Evolutionary conservation across 331 rosid genomes (phyloP).

Genomic region (Quercus tomentella): DNA sequence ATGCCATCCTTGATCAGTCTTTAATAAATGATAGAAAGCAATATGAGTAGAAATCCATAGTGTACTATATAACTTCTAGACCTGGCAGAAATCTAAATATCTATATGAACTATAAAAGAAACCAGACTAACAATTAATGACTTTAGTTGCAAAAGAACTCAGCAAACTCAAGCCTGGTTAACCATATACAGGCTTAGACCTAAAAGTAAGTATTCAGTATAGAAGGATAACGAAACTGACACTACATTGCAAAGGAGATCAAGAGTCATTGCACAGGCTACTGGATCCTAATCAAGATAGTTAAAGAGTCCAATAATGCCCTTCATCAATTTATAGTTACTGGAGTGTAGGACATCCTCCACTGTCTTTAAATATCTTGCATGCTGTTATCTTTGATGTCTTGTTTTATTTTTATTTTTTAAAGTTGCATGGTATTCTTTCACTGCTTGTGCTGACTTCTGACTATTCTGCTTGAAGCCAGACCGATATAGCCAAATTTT

Average conservation of each 20-base stretch:
- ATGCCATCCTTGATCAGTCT: neutral
- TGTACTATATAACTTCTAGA: too few species aligned
- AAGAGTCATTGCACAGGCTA: neutral
- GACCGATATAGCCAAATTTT: neutral
- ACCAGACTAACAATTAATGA: neutral
- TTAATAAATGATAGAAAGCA: neutral
- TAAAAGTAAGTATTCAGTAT: neutral
- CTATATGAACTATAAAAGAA: too few species aligned
- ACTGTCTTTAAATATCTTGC: neutral
- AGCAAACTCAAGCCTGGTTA: neutral
- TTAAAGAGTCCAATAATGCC: neutral
- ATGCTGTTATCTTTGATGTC: neutral
- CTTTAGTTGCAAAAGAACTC: neutral
- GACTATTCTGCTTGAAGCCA: neutral
- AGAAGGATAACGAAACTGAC: neutral
- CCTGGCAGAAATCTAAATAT: too few species aligned
- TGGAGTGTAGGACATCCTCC: too few species aligned
- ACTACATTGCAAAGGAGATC: neutral
- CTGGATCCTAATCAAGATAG: neutral
- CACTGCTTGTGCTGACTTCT: neutral
- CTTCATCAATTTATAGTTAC: neutral
- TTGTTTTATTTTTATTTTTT: neutral
- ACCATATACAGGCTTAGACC: neutral
- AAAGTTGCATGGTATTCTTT: neutral
- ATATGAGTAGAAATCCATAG: neutral